Evolutionary conservation across 2,329 filamentous ascomycete species (phyloP).

Genomic region (Fusarium equiseti): DNA sequence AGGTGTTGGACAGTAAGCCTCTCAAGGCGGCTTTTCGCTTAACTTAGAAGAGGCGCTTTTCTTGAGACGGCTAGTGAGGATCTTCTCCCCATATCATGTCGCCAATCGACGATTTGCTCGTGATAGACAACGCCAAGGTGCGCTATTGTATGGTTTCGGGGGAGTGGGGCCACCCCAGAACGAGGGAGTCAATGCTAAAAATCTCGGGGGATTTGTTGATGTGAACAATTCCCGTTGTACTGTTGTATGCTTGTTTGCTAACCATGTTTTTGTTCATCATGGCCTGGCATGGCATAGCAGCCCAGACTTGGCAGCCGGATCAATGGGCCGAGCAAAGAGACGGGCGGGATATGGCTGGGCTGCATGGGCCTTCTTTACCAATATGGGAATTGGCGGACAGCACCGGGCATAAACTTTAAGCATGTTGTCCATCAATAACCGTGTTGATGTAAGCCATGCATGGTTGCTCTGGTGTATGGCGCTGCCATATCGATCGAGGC

Average conservation of each 20-base stretch:
- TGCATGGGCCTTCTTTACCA: slow-evolving; percentile 19
- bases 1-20: slow-evolving; percentile 24
- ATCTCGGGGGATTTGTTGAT: slow-evolving; percentile 18
- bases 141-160: slow-evolving; percentile 32
- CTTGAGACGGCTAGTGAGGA: slow-evolving; percentile 40
- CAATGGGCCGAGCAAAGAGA: slow-evolving; percentile 42
- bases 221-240: slow-evolving; percentile 36
- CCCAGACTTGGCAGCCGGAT: slow-evolving; percentile 44
- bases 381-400: slow-evolving; percentile 30
- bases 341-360: slow-evolving; percentile 26
- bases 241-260: slow-evolving; percentile 25
- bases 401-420: slow-evolving; percentile 22
- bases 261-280: slow-evolving; percentile 21
- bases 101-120: slow-evolving; percentile 46
- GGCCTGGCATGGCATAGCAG: slow-evolving; percentile 6
- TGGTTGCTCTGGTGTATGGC: slow-evolving; percentile 30
- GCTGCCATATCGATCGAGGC: slow-evolving; percentile 19
- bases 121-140: slow-evolving; percentile 26
- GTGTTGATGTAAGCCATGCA: slow-evolving; percentile 26
- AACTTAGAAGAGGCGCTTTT: slow-evolving; percentile 32
- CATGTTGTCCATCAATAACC: slow-evolving; percentile 9
- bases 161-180: slow-evolving; percentile 30
- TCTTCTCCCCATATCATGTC: slow-evolving; percentile 35
- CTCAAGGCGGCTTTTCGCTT: slow-evolving; percentile 30
- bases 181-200: slow-evolving; percentile 28